Base-by-base conservation (phyloP, 2,329 filamentous ascomycete genomes). In the Thelonectria discophora region DNA sequence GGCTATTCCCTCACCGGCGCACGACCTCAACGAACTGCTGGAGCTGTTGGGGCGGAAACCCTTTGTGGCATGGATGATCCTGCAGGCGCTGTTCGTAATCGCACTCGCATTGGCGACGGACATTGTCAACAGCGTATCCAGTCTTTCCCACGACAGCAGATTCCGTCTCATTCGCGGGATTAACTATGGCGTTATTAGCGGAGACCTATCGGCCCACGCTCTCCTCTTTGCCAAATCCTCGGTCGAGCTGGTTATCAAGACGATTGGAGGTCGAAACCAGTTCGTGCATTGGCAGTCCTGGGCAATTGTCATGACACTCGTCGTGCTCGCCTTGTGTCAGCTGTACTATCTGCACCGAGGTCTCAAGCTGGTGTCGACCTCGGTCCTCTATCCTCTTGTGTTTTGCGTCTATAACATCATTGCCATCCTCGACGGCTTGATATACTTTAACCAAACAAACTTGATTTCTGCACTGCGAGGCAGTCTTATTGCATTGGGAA, bases 331-430 rank as follows among this genome's bases (percentile, higher is more conserved):
- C 5, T 84, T 99, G 46, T 91, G 89, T 46, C 95, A 99, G 77
- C 86, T 99, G 6, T 99, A 97, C 79, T 98, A 96, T 77, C 87
- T 99, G 63, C 95, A 99, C 75, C 88, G 92, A 45, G 95, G 95
- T 55, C 84, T 99, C 65, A 97, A 97, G 78, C 85, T 99, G 54
- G 93, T 96, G 76, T 97, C 94, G 56, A 98, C 95, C 20, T 97
- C 93, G 72, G 90, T 98, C 64, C 84, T 99, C 68, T 99, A 99
- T 77, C 95, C 95, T 5, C 89, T 98, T 70, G 94, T 98, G 40
- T 99, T 99, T 79, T 99, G 95, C 83, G 88, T 98, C 66, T 99
- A 98, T 84, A 99, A 99, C 82, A 97, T 99, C 73, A 94, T 98
- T 73, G 95, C 95, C 67, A 99, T 99, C 69, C 82, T 98, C 69